Base-by-base conservation (phyloP, 495 filamentous ascomycete species). In the Penicillium alfredii region DNA sequence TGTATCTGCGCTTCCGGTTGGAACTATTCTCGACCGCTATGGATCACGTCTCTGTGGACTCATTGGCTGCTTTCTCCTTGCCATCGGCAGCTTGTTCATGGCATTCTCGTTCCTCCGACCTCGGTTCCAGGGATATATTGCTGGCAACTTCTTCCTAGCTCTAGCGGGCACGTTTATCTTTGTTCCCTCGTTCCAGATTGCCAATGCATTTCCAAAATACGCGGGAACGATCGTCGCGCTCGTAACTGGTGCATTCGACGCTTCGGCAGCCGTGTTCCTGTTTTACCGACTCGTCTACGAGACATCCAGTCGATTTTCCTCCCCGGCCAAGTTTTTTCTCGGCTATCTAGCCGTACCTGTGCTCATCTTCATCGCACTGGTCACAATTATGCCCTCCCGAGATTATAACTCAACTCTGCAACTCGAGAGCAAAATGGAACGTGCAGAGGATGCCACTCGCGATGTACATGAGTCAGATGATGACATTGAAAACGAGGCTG, bases 1-100 rank as follows among this genome's bases (percentile, higher is more conserved):
- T 55, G 81, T 90, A 11, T 81, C 77, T 11, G 88, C 88, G 6
- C 68, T 94, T 3, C 86, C 88, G 8, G 77, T 94, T 3, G 88
- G 81, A 4, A 58, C 58, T 61, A 56, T 80, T 6, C 68, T 86
- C 8, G 81, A 86, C 46, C 74, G 71, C 24, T 84, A 71, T 48
- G 81, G 81, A 4, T 78, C 80, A 27, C 74, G 78, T 8, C 46
- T 79, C 0, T 74, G 76, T 45, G 76, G 76, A 19, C 45, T 81
- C 2, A 55, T 72, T 30, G 74, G 74, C 5, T 65, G 68, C 23
- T 7, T 75, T 3, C 63, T 76, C 35, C 58, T 86, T n/a, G 58
- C 73, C 8, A 47, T 71, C 10, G 81, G 81, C 2, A 64, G 71
- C 16, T 32, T 79, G 2, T 51, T 80, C 11, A 71, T 84, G 56